These are phyloP conservation scores for Hymenoscyphus albidus DNA, from an alignment of 2,329 filamentous ascomycete species.

Conservation along the genomic window DNA sequence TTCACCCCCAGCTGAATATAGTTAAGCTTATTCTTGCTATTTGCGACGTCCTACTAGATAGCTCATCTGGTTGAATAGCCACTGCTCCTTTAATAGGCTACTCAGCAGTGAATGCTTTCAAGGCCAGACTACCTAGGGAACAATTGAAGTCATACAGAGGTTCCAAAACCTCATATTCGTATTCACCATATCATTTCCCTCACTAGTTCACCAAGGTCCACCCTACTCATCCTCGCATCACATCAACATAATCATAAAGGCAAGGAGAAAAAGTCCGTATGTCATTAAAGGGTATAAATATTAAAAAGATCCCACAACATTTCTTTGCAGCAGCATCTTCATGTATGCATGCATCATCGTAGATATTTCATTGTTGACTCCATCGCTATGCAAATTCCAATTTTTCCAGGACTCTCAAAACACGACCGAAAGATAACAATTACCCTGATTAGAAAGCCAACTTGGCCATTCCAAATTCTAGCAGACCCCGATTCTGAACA, in stretches of 20 bases:
- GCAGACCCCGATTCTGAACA: background rate
- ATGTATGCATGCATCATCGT: background rate
- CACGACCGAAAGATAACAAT: background rate
- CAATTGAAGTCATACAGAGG: no score
- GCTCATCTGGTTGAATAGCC: no score
- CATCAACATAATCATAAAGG: background rate
- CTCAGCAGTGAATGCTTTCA: no score
- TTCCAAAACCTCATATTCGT: no score
- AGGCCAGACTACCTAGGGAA: no score
- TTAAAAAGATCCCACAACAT: background rate
- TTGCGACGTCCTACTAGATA: no score
- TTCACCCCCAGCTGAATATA: background rate
- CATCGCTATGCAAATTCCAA: conserved; percentile 25
- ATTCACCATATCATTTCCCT: no score
- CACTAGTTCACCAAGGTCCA: no score
- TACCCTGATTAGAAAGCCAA: background rate
- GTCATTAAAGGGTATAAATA: background rate
- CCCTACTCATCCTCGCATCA: no score
- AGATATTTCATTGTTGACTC: conserved; percentile 19
- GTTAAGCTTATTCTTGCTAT: background rate
- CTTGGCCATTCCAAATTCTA: background rate
- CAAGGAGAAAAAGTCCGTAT: background rate
- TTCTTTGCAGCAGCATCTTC: background rate
- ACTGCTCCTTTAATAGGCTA: no score
- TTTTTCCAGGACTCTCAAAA: background rate